Evolutionary conservation across 495 filamentous ascomycete species (phyloP).

Genomic region (Glutinoglossum americanum): DNA sequence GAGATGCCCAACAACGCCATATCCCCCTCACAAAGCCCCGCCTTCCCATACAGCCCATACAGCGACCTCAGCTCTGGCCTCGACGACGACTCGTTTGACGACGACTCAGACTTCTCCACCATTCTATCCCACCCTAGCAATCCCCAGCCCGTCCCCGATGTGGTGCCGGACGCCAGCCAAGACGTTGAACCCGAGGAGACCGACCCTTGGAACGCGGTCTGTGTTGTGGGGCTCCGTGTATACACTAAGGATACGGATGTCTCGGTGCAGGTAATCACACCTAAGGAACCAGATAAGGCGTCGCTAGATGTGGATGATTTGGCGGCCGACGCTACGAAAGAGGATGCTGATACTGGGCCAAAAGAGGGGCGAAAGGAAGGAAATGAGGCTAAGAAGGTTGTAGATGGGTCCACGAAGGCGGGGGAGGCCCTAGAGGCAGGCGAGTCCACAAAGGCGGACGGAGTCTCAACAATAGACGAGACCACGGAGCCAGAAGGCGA

Average conservation of each 20-base stretch:
- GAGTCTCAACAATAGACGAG: too few relatives aligned
- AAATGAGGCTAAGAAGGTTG: too few relatives aligned
- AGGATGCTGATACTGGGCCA: neutral
- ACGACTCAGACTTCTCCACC: neutral
- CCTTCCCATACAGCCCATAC: too few relatives aligned
- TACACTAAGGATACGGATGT: constrained; percentile 39
- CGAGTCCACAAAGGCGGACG: too few relatives aligned
- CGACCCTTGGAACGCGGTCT: constrained; percentile 74
- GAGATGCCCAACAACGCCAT: too few relatives aligned
- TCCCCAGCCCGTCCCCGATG: neutral
- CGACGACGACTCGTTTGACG: neutral
- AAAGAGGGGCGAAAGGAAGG: too few relatives aligned
- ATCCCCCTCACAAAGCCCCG: too few relatives aligned
- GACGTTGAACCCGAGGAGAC: constrained; percentile 11
- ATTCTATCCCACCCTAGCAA: neutral
- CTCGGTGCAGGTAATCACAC: constrained; percentile 30
- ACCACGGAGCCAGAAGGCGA: too few relatives aligned
- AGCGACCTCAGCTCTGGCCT: neutral
- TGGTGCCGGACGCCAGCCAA: neutral
- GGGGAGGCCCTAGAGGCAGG: too few relatives aligned
- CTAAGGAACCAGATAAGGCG: constrained; percentile 29
- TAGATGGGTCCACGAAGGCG: too few relatives aligned
- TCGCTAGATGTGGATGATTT: constrained; percentile 31
- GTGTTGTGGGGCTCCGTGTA: constrained; percentile 55
- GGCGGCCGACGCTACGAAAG: constrained; percentile 4